A percentile compares a stretch with the other conserved stretches of the same genome.
Conservation (phyloP, 75 land plant species). For the Pinus albicaulis region DNA sequence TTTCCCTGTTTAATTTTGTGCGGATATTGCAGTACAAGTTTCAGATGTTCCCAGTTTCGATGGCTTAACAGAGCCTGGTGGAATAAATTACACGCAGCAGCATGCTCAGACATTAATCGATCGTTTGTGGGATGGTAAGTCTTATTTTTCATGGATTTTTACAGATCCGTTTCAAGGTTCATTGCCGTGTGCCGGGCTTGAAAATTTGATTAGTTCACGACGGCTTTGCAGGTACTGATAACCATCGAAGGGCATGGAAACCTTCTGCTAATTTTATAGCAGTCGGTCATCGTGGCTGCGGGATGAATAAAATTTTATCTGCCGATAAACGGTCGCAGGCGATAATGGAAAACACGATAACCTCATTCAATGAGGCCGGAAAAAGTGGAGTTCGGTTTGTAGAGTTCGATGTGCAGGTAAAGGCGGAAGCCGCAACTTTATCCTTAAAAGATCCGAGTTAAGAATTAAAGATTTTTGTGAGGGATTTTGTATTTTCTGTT, state of each 20-base stretch:
- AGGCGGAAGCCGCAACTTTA: not conserved
- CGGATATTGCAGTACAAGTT: conserved; percentile 36
- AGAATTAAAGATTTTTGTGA: not conserved
- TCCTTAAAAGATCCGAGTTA: not conserved
- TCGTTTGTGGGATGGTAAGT: not conserved
- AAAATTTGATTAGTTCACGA: not conserved
- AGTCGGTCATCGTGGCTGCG: conserved; percentile 89
- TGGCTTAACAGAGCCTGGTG: conserved; percentile 24
- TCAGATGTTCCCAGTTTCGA: conserved; percentile 58
- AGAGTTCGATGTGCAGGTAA: conserved; percentile 98
- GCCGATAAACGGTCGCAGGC: conserved; percentile 46
- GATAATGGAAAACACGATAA: conserved; percentile 85
- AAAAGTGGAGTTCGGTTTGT: conserved; percentile 65
- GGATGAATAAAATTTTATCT: conserved; percentile 67
- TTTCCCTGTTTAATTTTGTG: not conserved
- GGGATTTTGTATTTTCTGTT: not conserved
- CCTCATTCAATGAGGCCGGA: conserved; percentile 80
- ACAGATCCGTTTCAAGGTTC: not conserved
- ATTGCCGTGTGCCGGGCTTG: not conserved
- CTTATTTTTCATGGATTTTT: not conserved
- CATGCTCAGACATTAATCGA: not conserved
- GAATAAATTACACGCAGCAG: not conserved
- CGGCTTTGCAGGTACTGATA: conserved; percentile 18
- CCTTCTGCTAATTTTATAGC: conserved; percentile 37
- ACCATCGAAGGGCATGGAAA: not conserved